Conservation (phyloP, 73 alveolate species). For the Tetrahymena malaccensis region DNA sequence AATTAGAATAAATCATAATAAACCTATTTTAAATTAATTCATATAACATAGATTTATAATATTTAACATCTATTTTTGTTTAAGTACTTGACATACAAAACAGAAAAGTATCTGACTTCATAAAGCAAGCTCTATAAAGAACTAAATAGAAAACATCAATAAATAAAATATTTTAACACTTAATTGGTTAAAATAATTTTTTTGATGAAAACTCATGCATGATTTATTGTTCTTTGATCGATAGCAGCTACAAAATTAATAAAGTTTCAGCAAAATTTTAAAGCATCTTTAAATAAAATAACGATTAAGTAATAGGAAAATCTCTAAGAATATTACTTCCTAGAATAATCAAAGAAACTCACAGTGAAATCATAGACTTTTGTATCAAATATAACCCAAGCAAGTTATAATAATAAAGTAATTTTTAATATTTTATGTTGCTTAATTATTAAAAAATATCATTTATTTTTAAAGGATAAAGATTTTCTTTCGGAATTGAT, state of each 20-base stretch:
- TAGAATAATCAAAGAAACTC: neutral
- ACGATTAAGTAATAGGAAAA: neutral
- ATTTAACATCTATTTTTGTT: neutral
- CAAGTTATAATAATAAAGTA: neutral
- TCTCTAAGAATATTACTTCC: neutral
- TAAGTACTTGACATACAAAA: neutral
- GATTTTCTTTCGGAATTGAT: neutral
- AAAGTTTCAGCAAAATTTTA: neutral
- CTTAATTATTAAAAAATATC: neutral
- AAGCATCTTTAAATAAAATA: neutral
- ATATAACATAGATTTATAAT: neutral
- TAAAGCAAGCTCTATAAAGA: neutral
- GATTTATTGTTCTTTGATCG: neutral
- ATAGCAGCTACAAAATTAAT: neutral
- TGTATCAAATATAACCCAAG: neutral
- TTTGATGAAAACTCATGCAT: neutral
- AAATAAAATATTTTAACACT: neutral
- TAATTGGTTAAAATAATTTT: neutral
- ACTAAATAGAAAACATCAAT: neutral
- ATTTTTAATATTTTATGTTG: neutral
- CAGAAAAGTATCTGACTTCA: neutral
- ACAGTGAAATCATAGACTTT: neutral
- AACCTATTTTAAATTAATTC: neutral
- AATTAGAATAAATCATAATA: neutral
- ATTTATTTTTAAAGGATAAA: neutral